Percentiles rank a stretch among this genome's conserved stretches.
These are phyloP conservation scores for Acer negundo DNA, from an alignment of 345 rosid species.

Conservation along the genomic window DNA sequence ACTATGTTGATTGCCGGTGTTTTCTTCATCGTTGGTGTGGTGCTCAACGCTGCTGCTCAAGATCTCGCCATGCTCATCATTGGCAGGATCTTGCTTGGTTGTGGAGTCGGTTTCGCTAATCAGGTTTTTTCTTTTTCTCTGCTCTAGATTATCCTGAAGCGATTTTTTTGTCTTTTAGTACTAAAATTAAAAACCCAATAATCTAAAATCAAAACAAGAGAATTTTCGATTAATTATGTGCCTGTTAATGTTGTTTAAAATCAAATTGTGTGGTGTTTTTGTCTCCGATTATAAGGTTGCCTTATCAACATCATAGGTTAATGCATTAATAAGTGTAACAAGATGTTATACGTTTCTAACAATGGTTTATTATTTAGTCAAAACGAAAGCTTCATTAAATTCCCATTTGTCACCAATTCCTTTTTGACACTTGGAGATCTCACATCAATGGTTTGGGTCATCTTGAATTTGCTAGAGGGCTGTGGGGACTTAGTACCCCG, in stretches of 20 bases:
- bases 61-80: constrained; percentile 88
- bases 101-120: constrained; percentile 95
- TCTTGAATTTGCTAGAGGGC: neutral
- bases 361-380: neutral
- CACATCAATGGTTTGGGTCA: neutral
- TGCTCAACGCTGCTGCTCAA: constrained; percentile 73
- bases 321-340: neutral
- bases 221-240: too few relatives aligned
- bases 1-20: constrained; percentile 92
- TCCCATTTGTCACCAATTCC: neutral
- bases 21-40: constrained; percentile 76
- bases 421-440: neutral
- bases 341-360: neutral
- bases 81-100: constrained; percentile 86
- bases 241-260: too few relatives aligned
- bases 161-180: too few relatives aligned
- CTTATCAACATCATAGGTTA: too few relatives aligned
- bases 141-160: too few relatives aligned
- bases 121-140: constrained; percentile 44
- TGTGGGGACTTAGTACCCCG: constrained; percentile 5
- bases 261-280: too few relatives aligned
- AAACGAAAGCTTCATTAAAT: neutral
- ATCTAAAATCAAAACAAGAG: too few relatives aligned
- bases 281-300: too few relatives aligned
- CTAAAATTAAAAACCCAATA: too few relatives aligned